Evolutionary conservation across 2,329 filamentous ascomycete species (phyloP), one percentile per base, ranked within the genome.

Genomic region (Ustilaginoidea virens): DNA sequence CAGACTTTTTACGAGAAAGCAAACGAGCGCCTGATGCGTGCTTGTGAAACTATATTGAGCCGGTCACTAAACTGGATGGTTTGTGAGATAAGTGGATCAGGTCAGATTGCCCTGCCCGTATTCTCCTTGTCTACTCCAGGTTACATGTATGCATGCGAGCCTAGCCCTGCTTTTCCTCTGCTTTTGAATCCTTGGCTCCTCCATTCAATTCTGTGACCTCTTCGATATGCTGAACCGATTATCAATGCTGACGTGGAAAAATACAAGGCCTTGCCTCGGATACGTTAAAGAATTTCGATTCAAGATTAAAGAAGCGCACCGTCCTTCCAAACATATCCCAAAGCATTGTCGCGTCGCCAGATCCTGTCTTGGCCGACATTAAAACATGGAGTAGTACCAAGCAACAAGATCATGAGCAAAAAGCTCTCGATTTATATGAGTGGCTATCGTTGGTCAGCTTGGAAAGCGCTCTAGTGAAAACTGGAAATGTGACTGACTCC

Each of bases 31-130:
- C 7, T 93, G 10, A 49, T 76, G 5, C 80, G 80, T 61, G 82
- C 83, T 10, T 83, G 75, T 49, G 75, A 77, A 41, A 81, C 83
- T 37, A 81, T 82, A 14, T 60, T 94, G 14, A 69, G 66, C 27
- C 54, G 63, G 25, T 70, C 75, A 1, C 44, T 76, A 14, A 69
- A 69, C 1, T 94, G 87, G 85, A 56, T 96, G 1, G 86, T 90
- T 42, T 76, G 66, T 43, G 77, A 85, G 41, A 48, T 74, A 23
- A 55, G 40, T 14, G 36, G 37, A 25, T 36, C 39, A 23, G 34
- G 51, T 52, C 36, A 33, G 44, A 30, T 11, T 5, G 6, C 15
- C 5, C 21, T n/a, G n/a, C n/a, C n/a, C n/a, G n/a, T n/a, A n/a
- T n/a, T n/a, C n/a, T n/a, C n/a, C n/a, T n/a, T n/a, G n/a, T n/a